Base-by-base conservation (phyloP, 1,284 basidiomycete genomes). In the Sanghuangporus sanghuang region DNA sequence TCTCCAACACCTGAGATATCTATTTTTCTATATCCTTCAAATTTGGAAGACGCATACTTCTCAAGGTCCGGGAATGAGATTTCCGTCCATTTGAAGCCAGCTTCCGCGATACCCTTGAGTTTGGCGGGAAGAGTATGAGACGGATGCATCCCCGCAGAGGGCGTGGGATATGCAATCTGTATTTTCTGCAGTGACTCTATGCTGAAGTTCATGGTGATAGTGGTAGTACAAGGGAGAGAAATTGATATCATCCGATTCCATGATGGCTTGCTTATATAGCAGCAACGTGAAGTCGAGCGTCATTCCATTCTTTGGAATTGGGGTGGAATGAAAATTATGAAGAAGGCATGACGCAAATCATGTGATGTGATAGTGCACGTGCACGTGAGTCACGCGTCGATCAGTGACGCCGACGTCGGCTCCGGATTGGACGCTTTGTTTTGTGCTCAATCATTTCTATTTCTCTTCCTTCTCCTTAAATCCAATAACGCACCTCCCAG, bases 91-190 rank as follows among this genome's bases (percentile, higher is more conserved):
- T 59, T 57, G 59, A 75, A 75, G 2, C 71, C 71, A 18, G 72
- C 72, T 8, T 69, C 68, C 9, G 71, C 70, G 49, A 75, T 73
- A 16, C 71, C 73, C 9, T 67, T 68, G 11, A 75, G 67, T 62
- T 75, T 75, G 59, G 69, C 42, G 3, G 71, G 71, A 2, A 75
- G 66, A 8, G 70, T 72, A 55, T 74, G 73, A 2, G 68, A 69
- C 4, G 71, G 67, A 59, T 75, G 71, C 73, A 74, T 75, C 11
- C 74, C 73, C 42, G 73, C 73, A 2, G 73, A 75, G 53, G 71
- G 71, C 8, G 73, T 72, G 32, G 73, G 73, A 64, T 74, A 74
- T 1, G 70, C 68, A 6, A 49, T 52, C 9, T 52, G 27, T 27
- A 61, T 61, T n/a, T 50, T 18, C 18, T 42, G 27, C 21, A 64